Conservation (phyloP, 2,329 filamentous ascomycete species). For the Fusarium nygamai region DNA sequence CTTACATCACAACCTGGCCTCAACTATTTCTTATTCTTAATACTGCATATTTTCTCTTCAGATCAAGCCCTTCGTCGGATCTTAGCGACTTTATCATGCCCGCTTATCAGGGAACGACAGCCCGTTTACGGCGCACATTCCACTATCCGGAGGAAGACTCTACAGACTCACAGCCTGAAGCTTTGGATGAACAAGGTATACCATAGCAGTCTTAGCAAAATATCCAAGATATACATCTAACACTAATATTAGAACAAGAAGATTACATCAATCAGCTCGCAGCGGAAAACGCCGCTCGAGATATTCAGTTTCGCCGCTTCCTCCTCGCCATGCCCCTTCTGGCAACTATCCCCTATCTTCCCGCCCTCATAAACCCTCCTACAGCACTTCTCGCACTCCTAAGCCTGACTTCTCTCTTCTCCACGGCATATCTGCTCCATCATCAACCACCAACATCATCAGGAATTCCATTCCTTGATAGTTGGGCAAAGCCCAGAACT, state of each 20-base stretch:
- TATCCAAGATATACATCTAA: background rate
- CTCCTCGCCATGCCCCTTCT: slow-evolving; percentile 71
- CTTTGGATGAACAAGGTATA: slow-evolving; percentile 80
- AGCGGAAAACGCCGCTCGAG: slow-evolving; percentile 64
- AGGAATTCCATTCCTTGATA: slow-evolving; percentile 62
- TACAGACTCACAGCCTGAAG: slow-evolving; percentile 61
- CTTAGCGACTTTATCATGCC: slow-evolving; percentile 31
- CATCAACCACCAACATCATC: slow-evolving; percentile 64
- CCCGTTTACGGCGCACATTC: slow-evolving; percentile 81
- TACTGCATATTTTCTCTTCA: background rate
- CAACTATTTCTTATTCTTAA: background rate
- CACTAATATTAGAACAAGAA: slow-evolving; percentile 66
- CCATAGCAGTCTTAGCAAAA: background rate
- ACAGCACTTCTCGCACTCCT: slow-evolving; percentile 62
- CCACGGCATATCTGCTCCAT: slow-evolving; percentile 70
- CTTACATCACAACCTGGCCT: slow-evolving; percentile 2
- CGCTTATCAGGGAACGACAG: slow-evolving; percentile 46
- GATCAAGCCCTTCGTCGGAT: background rate
- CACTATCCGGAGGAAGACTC: slow-evolving; percentile 73
- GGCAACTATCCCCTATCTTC: slow-evolving; percentile 63
- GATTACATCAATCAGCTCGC: slow-evolving; percentile 66
- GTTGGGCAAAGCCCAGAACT: slow-evolving; percentile 49
- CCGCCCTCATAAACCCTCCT: slow-evolving; percentile 48
- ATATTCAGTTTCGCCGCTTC: slow-evolving; percentile 65
- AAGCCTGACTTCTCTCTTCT: slow-evolving; percentile 69